Base-by-base conservation (phyloP, 345 rosid species). In the Arabidopsis arenosa region DNA sequence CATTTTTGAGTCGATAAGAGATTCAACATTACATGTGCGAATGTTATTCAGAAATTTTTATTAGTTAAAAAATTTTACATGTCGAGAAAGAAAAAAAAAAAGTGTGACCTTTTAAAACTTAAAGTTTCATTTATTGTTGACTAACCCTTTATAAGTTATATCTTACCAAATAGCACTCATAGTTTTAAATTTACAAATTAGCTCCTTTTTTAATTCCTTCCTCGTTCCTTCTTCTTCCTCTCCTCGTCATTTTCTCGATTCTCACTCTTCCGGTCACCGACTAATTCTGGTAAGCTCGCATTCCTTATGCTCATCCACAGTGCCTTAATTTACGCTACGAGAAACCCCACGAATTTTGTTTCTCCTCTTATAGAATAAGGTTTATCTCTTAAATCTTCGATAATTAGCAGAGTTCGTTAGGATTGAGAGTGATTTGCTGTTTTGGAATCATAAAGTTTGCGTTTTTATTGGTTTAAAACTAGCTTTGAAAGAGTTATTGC, bases 211-310 rank as follows among this genome's bases (percentile, higher is more conserved):
- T 41, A 9, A 15, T 26, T 54, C 17, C 15, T 9, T 40, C 14
- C 21, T 57, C 17, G 40, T 55, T 32, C 15, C 45, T 70, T 35
- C 76, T 37, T 63, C 58, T 13, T 43, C 64, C n/a, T 62, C 65
- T 9, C 36, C n/a, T 7, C 54, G 9, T 37, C 39, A 6, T 33
- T 58, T 58, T 51, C 63, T 56, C 35, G 1, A 41, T 59, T 65
- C 65, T 60, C 40, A 72, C 8, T 47, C 35, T 43, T 53, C 44
- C 36, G 52, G 4, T 60, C 63, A 56, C 52, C 74, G 77, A 15
- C 59, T 33, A 43, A 4, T 37, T 53, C 65, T 53, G 74, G 81
- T 78, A 53, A 72, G 63, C 69, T 33, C 40, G 36, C 45, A n/a
- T 60, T 37, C 45, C 10, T 55, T 9, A 13, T 10, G 5, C 12